A percentile compares a stretch with the other conserved stretches of the same genome.
phyloP scores from a whole-genome alignment of 1,139 yeast genomes.

The Lodderomyces margitis region DNA sequence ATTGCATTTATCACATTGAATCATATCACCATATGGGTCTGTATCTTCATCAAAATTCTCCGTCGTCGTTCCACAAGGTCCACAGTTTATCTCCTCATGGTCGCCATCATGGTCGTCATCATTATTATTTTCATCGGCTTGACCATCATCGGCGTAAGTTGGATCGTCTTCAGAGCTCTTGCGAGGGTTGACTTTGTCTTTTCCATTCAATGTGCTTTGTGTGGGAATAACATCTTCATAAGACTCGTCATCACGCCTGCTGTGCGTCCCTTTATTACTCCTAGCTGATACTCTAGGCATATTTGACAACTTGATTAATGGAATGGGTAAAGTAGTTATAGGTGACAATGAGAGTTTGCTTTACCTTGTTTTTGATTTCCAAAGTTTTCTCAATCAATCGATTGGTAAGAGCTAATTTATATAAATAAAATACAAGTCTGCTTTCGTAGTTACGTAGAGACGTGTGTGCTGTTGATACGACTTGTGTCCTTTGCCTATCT shows the following conservation, averaged over 20 bases:
- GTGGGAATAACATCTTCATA: constrained; percentile 6
- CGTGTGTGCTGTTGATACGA: neutral
- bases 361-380: neutral
- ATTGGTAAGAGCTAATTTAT: neutral
- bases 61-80: constrained; percentile 64
- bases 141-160: constrained; percentile 2
- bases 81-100: constrained; percentile 58
- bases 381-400: too few species aligned
- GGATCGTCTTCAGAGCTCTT: neutral
- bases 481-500: neutral
- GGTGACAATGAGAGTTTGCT: too few species aligned
- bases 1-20: constrained; percentile 73
- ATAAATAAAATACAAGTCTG: neutral
- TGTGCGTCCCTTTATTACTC: constrained; percentile 41
- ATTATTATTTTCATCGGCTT: constrained; percentile 17
- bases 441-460: neutral
- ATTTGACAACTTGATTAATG: neutral
- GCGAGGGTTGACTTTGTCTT: neutral
- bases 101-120: constrained; percentile 19
- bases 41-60: constrained; percentile 59
- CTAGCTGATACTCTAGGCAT: constrained; percentile 35
- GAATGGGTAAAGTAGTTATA: too few species aligned
- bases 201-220: constrained; percentile 8
- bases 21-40: constrained; percentile 59
- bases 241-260: constrained; percentile 23